Evolutionary conservation across 192 early-diverging fungal species (phyloP).

Genomic region (Coemansia sp.): DNA sequence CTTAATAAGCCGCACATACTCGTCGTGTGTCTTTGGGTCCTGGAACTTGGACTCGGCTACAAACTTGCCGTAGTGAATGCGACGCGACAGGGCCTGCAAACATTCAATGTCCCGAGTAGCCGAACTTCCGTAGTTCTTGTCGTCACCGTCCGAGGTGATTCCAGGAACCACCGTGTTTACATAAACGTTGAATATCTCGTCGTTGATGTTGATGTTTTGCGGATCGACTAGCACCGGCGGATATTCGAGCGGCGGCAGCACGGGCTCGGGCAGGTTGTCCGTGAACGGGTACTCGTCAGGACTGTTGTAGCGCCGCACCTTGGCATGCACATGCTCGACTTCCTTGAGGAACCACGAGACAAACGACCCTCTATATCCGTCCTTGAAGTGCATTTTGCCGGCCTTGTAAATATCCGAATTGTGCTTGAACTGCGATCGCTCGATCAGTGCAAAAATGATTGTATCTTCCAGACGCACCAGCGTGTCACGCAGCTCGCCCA

Average conservation of each 20-base stretch:
- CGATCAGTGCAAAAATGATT: constrained; percentile 85
- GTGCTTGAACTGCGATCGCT: constrained; percentile 86
- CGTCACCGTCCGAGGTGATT: constrained; percentile 74
- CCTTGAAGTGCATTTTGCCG: constrained; percentile 66
- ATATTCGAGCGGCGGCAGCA: constrained; percentile 81
- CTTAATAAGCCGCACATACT: constrained; percentile 76
- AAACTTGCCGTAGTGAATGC: constrained; percentile 98
- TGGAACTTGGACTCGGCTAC: constrained; percentile 97
- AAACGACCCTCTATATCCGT: constrained; percentile 74
- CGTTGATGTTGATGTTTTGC: constrained; percentile 86
- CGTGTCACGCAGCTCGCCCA: constrained; percentile 64
- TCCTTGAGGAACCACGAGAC: constrained; percentile 89
- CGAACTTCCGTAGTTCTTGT: constrained; percentile 90
- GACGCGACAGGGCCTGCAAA: constrained; percentile 84
- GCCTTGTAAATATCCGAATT: constrained; percentile 80
- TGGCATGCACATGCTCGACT: constrained; percentile 89
- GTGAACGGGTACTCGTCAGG: constrained; percentile 98
- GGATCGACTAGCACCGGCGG: constrained; percentile 71
- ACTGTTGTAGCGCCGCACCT: constrained; percentile 76
- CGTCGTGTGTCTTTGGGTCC: constrained; percentile 69
- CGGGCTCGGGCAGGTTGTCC: constrained; percentile 74
- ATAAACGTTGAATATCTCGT: constrained; percentile 80
- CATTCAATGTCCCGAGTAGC: constrained; percentile 92
- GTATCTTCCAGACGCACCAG: constrained; percentile 95
- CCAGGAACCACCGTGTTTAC: constrained; percentile 75